Evolutionary conservation across 1,284 basidiomycete genomes (phyloP), one percentile per base, ranked within the genome.

Genomic region (Coniophora puteana): DNA sequence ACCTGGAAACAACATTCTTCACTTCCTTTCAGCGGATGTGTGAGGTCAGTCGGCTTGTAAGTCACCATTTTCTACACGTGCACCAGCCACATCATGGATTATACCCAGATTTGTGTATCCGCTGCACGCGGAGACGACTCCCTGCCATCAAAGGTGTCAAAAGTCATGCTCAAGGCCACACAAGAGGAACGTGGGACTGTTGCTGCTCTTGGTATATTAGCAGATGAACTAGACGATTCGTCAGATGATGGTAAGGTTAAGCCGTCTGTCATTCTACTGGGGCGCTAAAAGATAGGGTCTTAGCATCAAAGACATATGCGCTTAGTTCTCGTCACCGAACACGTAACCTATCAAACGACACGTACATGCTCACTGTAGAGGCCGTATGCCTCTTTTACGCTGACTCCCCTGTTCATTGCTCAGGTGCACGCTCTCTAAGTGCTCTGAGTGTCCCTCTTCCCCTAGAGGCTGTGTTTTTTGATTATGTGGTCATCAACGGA

Each of bases 1-100:
- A 65, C 31, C 47, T 67, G 1, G 62, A 66, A 44, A 43, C 41
- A 5, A 51, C 61, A 0, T 67, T 66, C 44, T 60, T 65, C 23
- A 49, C 50, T 1, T 62, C 62, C 37, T 66, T 66, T 43, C 56
- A 61, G 23, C 48, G 57, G 0, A 58, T 53, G 1, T 45, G 50
- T 3, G 45, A 50, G 12, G 41, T 45, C 7, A 44, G 53, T 2
- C 34, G 51, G 8, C 13, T 55, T 33, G 61, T 61, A 44, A 27
- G 52, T 49, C 5, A 17, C 21, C 11, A 8, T 16, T 6, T 32
- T 2, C 34, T 37, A 21, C 3, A 13, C 20, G 2, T 13, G 11
- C 31, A 16, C 26, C 29, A 5, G 29, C 32, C 23, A 31, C 17
- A 21, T n/a, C 24, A 30, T 20, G 14, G 7, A 14, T 38, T 38